These are phyloP conservation scores for Solanum lycopersicoides DNA, from an alignment of 257 asterid genomes.

Conservation along the genomic window DNA sequence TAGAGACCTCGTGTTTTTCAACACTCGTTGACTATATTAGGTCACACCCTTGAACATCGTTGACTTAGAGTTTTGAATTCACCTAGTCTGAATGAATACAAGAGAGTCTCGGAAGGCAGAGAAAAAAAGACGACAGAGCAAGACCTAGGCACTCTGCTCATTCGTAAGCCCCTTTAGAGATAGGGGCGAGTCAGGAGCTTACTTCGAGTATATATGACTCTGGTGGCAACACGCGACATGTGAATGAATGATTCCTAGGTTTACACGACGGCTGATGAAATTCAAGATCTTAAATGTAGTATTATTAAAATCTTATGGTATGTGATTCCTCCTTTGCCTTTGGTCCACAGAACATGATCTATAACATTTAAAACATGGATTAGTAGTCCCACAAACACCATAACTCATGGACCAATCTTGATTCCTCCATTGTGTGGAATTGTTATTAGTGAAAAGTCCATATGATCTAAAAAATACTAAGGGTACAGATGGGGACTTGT, in stretches of 20 bases:
- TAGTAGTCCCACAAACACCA: neutral
- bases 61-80: neutral
- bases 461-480: constrained; percentile 6
- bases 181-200: too few species aligned
- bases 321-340: neutral
- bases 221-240: too few species aligned
- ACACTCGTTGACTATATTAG: neutral
- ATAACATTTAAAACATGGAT: neutral
- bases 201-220: too few species aligned
- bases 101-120: too few species aligned
- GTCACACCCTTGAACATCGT: neutral
- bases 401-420: neutral
- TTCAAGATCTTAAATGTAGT: neutral
- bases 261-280: neutral
- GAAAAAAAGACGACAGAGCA: too few species aligned
- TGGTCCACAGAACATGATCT: neutral
- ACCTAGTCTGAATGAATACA: neutral
- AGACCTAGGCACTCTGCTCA: too few species aligned
- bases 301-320: neutral
- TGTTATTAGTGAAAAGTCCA: constrained; percentile 12
- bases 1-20: neutral
- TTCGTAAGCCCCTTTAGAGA: too few species aligned
- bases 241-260: too few species aligned
- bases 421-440: neutral
- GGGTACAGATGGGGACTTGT: constrained; percentile 35